Evolutionary conservation across 257 asterid genomes (phyloP), one percentile per base, ranked within the genome.

Genomic region (Linaria vulgaris): DNA sequence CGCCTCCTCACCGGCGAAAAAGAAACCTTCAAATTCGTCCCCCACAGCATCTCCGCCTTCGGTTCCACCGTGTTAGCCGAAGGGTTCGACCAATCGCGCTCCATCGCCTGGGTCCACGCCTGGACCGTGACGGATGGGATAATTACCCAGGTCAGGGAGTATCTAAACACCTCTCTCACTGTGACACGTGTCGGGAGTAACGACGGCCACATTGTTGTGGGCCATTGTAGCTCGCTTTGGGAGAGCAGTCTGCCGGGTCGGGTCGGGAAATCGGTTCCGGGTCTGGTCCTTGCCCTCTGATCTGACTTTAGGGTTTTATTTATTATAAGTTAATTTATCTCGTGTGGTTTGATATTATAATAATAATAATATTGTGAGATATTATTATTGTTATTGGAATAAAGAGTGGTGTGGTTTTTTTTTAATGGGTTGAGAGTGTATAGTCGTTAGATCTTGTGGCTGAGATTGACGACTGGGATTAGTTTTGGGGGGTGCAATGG

Each of bases 121-220:
- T 94, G 99, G 99, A 87, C 97, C 59, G 97, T 87, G 55, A 45
- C 85, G 21, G 88, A 94, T 90, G 99, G 95, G 92, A 74, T 87
- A 82, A 87, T 94, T 57, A 90, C 95, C 63, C 99, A 94, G 83
- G 87, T 94, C 9, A 69, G 96, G 17, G 99, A 94, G 84, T 90
- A 94, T 69, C 82, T 94, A 85, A 94, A 94, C 78, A 90, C 99
- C 12, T 86, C 97, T 37, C 88, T 94, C 27, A 90, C 95, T 19
- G 99, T 94, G 5, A 90, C 99, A 15, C 87, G 90, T 0, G 10
- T 90, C 1, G 80, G 67, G 57, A 69, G 55, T 39, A 67, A 90
- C 0, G 87, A 52, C 45, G 67, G 78, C 69, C 12, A 63, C 67
- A 23, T 84, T 51, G 59, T 79, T 12, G 3, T 0, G 6, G 0